Percentiles rank a stretch among this genome's conserved stretches.
These are phyloP conservation scores for Podosphaera aphanis DNA, from an alignment of 2,329 filamentous ascomycete species.

Conservation along the genomic window DNA sequence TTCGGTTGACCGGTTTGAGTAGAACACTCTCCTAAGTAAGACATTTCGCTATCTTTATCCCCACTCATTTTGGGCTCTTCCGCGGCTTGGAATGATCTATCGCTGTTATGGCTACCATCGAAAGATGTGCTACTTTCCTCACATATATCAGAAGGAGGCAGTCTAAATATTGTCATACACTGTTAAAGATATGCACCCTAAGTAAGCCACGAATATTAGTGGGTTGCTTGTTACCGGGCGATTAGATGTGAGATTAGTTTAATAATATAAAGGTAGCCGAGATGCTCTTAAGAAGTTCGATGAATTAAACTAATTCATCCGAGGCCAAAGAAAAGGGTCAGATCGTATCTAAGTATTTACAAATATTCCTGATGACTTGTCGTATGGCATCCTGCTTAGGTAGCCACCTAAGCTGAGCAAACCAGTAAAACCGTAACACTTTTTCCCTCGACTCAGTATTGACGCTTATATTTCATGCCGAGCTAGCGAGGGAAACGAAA, in stretches of 20 bases:
- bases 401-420: background rate
- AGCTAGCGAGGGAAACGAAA: too few relatives aligned
- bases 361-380: background rate
- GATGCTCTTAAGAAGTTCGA: background rate
- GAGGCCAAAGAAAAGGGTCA: background rate
- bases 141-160: background rate
- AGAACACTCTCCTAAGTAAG: background rate
- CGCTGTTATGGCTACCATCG: background rate
- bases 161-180: background rate
- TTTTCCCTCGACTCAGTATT: too few relatives aligned
- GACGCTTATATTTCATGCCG: too few relatives aligned
- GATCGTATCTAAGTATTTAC: too few relatives aligned
- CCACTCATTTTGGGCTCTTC: background rate
- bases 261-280: background rate
- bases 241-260: background rate
- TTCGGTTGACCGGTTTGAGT: background rate
- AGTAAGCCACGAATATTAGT: background rate
- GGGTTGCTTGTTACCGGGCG: background rate
- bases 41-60: background rate
- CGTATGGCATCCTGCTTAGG: background rate
- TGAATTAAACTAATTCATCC: background rate
- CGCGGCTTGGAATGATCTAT: background rate
- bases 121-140: background rate
- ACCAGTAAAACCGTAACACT: background rate
- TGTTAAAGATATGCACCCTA: background rate